Conservation (phyloP, 495 filamentous ascomycete species). For the Pyronema domesticum region DNA sequence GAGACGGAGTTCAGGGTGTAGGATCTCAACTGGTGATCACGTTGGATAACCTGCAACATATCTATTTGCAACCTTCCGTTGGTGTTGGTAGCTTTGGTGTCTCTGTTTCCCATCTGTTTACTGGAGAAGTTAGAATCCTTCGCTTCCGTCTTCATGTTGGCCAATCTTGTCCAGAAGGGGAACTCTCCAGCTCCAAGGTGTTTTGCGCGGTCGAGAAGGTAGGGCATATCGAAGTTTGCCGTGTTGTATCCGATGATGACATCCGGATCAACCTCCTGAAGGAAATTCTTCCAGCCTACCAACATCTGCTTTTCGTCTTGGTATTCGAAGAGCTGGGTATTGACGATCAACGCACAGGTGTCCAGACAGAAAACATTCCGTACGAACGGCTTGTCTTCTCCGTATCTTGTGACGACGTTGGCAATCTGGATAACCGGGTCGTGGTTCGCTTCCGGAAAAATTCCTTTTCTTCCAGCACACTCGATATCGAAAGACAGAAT, state of each 20-base stretch:
- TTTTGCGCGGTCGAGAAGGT: constrained; percentile 75
- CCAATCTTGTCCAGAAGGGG: constrained; percentile 68
- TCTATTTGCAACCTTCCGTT: constrained; percentile 88
- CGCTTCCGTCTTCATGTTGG: constrained; percentile 41
- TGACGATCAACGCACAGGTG: constrained; percentile 78
- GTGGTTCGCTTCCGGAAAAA: constrained; percentile 80
- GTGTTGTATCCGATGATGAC: constrained; percentile 99
- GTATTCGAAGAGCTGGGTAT: constrained; percentile 79
- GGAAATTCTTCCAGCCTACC: constrained; percentile 69
- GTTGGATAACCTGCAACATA: constrained; percentile 76
- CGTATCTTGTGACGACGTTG: constrained; percentile 89
- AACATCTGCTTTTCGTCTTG: constrained; percentile 71
- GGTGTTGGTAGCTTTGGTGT: constrained; percentile 84
- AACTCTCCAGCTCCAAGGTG: constrained; percentile 61
- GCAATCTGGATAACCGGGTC: constrained; percentile 98
- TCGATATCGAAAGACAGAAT: constrained; percentile 97
- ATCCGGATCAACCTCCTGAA: constrained; percentile 84
- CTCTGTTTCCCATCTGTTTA: constrained; percentile 97
- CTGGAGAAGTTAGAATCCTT: constrained; percentile 78
- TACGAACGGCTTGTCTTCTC: constrained; percentile 87
- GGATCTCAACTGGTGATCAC: constrained; percentile 85
- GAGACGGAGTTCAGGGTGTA: constrained; percentile 97
- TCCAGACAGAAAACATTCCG: constrained; percentile 92
- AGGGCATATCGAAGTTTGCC: constrained; percentile 96
- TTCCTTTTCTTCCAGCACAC: constrained; percentile 88